Percentiles rank a stretch among this genome's conserved stretches.
Conservation (phyloP, 192 early-diverging fungal genomes). For the Dispira parvispora region DNA sequence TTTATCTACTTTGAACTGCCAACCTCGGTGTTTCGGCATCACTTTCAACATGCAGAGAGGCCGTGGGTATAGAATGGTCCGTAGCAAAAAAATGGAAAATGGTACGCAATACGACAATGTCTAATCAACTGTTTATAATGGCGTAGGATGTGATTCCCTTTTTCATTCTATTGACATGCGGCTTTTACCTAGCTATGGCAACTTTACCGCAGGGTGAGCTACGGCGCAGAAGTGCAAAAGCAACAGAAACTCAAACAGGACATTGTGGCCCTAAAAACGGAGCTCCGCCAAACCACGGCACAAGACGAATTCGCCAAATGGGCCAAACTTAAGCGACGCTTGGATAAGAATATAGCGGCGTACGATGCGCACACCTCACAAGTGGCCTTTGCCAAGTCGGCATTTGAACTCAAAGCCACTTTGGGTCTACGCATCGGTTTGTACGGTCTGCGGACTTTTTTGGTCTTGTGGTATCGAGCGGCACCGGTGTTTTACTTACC, state of each 20-base stretch:
- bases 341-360: constrained; percentile 54
- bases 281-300: constrained; percentile 48
- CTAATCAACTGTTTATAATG: neutral
- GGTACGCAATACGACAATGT: neutral
- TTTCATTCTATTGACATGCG: neutral
- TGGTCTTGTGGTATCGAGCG: constrained; percentile 51
- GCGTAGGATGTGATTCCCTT: neutral
- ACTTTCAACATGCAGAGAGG: neutral
- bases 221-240: constrained; percentile 17
- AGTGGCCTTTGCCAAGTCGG: constrained; percentile 42
- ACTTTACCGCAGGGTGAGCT: neutral
- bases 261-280: constrained; percentile 39
- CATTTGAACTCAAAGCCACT: constrained; percentile 67
- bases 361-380: constrained; percentile 38
- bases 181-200: constrained; percentile 1
- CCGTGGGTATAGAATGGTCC: neutral
- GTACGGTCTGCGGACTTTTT: constrained; percentile 38
- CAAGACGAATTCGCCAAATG: constrained; percentile 86
- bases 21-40: neutral
- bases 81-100: neutral
- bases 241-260: constrained; percentile 42
- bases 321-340: constrained; percentile 69
- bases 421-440: constrained; percentile 42
- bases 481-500: constrained; percentile 62
- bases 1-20: neutral